Percentiles rank a stretch among this genome's conserved stretches.
These are phyloP conservation scores for Lepidopterella palustris DNA, from an alignment of 495 filamentous ascomycete genomes.

Conservation along the genomic window DNA sequence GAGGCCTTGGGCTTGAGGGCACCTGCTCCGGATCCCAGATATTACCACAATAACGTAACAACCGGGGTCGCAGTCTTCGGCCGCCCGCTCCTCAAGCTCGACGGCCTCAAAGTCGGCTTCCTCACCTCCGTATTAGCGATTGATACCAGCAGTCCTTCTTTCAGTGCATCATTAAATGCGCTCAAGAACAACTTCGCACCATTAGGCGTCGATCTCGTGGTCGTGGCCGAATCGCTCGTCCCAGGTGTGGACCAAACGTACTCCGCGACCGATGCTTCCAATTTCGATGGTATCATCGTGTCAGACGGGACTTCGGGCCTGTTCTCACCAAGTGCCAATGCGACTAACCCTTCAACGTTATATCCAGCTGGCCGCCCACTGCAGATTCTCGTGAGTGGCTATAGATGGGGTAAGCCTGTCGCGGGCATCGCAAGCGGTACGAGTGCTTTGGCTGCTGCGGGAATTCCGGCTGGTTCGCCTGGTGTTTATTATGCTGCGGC, in stretches of 20 bases:
- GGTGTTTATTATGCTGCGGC: slow-evolving; percentile 48
- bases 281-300: slow-evolving; percentile 65
- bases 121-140: slow-evolving; percentile 42
- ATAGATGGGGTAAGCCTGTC: slow-evolving; percentile 68
- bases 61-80: slow-evolving; percentile 55
- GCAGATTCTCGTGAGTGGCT: slow-evolving; percentile 61
- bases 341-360: slow-evolving; percentile 32
- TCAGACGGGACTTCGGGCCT: slow-evolving; percentile 51
- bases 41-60: slow-evolving; percentile 67
- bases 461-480: slow-evolving; percentile 34
- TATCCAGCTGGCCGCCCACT: slow-evolving; percentile 58
- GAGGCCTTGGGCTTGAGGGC: slow-evolving; percentile 47
- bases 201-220: slow-evolving; percentile 48
- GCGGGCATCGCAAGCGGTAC: slow-evolving; percentile 49
- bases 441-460: slow-evolving; percentile 41
- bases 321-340: slow-evolving; percentile 8
- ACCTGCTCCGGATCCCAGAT: slow-evolving; percentile 49
- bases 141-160: slow-evolving; percentile 12
- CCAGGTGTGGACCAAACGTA: slow-evolving; percentile 63
- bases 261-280: slow-evolving; percentile 59
- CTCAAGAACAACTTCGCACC: slow-evolving; percentile 44
- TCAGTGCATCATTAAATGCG: slow-evolving; percentile 30
- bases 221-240: slow-evolving; percentile 57
- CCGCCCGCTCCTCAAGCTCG: slow-evolving; percentile 51
- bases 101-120: slow-evolving; percentile 61